Base-by-base conservation (phyloP, 805 yeast genomes). In the Blastobotrys mokoenaii region DNA sequence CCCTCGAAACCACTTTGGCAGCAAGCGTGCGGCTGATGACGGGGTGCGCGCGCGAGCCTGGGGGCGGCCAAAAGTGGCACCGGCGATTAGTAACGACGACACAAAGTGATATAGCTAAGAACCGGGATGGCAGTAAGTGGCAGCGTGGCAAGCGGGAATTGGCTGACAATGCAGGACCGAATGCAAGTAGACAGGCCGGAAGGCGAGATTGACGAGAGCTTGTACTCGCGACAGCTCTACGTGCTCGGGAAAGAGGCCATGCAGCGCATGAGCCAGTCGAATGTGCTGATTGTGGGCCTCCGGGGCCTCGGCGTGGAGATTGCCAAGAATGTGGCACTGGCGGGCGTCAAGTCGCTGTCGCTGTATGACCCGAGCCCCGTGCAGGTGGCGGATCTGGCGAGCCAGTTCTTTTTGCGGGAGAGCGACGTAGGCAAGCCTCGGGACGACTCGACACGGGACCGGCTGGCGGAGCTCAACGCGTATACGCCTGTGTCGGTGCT, bases 171-270 rank as follows among this genome's bases (percentile, higher is more conserved):
- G 16, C 29, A 39, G 27, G 47, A 46, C 39, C 37, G 45, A 38
- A 62, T 62, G 64, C 62, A 60, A 39, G 54, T 62, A 16, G 66
- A 62, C 41, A 44, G 39, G 40, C 47, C 51, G 17, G 56, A 53
- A 22, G 58, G 52, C 20, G 57, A 78, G 49, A 90, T 93, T 58
- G 98, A 93, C 63, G 98, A 93, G 72, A 74, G 94, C 47, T 75
- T 93, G 55, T 93, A 93, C 73, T 89, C 97, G 34, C 86, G 98
- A 65, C 98, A 93, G 69, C 77, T 93, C 65, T 87, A 90, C 58
- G 99, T 93, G 43, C 68, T 93, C 53, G 99, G 99, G 51, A 88
- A 86, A 58, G 99, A 93, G 54, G 99, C 99, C 43, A 93, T 93
- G 99, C 71, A 89, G 57, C 85, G 87, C 65, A 85, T 93, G 97